phyloP scores from a whole-genome alignment of 257 asterid species.

The Nicotiana otophora region DNA sequence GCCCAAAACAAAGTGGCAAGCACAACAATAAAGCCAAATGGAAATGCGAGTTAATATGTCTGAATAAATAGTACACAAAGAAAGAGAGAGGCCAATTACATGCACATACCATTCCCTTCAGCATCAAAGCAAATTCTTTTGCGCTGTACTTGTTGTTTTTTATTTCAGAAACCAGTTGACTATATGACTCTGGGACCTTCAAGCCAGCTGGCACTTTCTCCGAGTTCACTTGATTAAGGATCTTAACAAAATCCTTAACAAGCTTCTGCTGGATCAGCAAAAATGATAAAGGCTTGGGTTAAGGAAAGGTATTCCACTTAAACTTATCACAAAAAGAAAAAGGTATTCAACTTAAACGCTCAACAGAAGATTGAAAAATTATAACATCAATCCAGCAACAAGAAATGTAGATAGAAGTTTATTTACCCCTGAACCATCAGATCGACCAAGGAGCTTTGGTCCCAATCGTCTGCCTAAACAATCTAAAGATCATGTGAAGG shows the following conservation, averaged over 20 bases:
- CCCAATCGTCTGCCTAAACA: slow-evolving; percentile 97
- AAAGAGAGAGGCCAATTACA: background rate
- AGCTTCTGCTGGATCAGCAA: slow-evolving; percentile 57
- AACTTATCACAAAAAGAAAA: background rate
- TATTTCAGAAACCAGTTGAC: slow-evolving; percentile 87
- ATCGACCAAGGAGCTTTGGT: slow-evolving; percentile 89
- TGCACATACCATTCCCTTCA: slow-evolving; percentile 91
- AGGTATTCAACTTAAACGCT: background rate
- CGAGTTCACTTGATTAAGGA: slow-evolving; percentile 85
- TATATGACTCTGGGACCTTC: slow-evolving; percentile 86
- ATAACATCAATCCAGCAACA: background rate
- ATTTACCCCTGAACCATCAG: slow-evolving; percentile 91
- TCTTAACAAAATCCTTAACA: slow-evolving; percentile 81
- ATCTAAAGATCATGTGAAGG: slow-evolving; percentile 44
- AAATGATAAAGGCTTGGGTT: slow-evolving; percentile 9
- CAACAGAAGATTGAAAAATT: background rate
- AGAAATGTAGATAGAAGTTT: slow-evolving; percentile 9
- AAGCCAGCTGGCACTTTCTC: slow-evolving; percentile 81
- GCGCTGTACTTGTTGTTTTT: slow-evolving; percentile 71
- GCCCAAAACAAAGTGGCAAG: background rate
- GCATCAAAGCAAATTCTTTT: slow-evolving; percentile 82
- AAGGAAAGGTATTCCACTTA: slow-evolving; percentile 6
- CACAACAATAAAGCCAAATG: background rate
- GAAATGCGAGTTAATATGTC: background rate
- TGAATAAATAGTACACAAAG: background rate